Evolutionary conservation across 192 early-diverging fungal genomes (phyloP).

Genomic region (Backusella circina): DNA sequence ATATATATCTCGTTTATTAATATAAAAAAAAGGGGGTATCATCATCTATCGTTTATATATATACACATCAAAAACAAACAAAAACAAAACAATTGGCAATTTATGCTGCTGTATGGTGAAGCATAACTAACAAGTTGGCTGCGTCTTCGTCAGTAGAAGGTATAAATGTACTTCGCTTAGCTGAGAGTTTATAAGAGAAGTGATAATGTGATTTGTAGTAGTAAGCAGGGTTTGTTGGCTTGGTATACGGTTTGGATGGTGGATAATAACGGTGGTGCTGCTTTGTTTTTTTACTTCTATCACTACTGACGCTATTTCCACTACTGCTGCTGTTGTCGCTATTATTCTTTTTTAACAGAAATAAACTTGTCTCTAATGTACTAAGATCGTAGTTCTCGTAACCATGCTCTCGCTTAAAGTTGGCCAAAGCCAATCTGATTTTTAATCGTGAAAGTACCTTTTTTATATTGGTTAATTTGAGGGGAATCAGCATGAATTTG

Average conservation of each 20-base stretch:
- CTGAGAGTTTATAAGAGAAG: conserved; percentile 1
- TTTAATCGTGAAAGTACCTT: conserved; percentile 23
- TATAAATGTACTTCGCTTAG: conserved; percentile 12
- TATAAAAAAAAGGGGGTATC: neutral
- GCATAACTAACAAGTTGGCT: conserved; percentile 28
- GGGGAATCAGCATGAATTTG: neutral
- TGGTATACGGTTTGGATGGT: neutral
- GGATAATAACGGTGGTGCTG: neutral
- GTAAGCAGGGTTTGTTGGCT: neutral
- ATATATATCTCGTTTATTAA: neutral
- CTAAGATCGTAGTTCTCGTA: conserved; percentile 19
- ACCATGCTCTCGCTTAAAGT: conserved; percentile 27
- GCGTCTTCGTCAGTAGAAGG: conserved; percentile 22
- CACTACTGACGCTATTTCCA: neutral
- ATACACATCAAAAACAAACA: neutral
- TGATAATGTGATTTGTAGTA: neutral
- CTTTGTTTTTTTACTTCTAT: neutral
- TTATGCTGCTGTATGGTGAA: conserved; percentile 10
- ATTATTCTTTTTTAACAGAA: neutral
- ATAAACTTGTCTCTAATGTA: conserved; percentile 12
- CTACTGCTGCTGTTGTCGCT: neutral
- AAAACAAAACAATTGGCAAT: neutral
- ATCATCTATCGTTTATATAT: neutral
- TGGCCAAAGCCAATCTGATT: conserved; percentile 24
- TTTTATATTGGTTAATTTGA: neutral